Percentiles rank a stretch among this genome's conserved stretches.
These are phyloP conservation scores for Dothistroma pini DNA, from an alignment of 2,329 filamentous ascomycete genomes.

Conservation along the genomic window DNA sequence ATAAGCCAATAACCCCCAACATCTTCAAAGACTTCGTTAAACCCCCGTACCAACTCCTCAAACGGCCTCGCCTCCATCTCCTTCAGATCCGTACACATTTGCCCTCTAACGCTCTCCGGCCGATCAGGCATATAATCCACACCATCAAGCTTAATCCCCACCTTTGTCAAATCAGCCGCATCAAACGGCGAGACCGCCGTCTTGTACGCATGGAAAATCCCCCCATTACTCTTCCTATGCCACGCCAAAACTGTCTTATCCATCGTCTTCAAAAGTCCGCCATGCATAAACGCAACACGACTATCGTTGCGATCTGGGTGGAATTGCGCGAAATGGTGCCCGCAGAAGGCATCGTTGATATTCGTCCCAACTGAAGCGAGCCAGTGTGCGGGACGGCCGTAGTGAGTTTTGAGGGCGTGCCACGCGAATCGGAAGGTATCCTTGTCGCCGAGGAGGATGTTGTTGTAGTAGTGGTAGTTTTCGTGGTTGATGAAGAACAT, in stretches of 20 bases:
- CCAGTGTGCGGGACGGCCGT: constrained; percentile 29
- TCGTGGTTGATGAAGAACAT: constrained; percentile 31
- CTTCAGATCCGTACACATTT: constrained; percentile 19
- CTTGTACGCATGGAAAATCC: constrained; percentile 30
- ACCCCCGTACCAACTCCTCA: constrained; percentile 21
- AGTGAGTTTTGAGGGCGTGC: constrained; percentile 32
- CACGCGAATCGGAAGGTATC: constrained; percentile 35
- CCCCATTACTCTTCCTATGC: constrained; percentile 23
- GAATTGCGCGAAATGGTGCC: constrained; percentile 33
- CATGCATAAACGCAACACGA: constrained; percentile 31
- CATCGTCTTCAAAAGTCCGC: constrained; percentile 31
- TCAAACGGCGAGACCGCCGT: constrained; percentile 8
- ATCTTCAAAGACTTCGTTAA: constrained; percentile 18
- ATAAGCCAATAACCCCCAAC: constrained; percentile 24
- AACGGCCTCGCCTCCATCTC: constrained; percentile 15
- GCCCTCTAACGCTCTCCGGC: constrained; percentile 8
- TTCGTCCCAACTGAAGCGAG: constrained; percentile 29
- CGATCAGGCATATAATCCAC: constrained; percentile 3
- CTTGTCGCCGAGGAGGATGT: constrained; percentile 35
- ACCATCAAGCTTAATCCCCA: constrained; percentile 7
- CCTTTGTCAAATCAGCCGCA: not conserved
- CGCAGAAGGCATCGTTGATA: constrained; percentile 28
- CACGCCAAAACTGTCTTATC: constrained; percentile 25
- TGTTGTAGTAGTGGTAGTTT: constrained; percentile 19
- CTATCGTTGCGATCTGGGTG: constrained; percentile 33